These are phyloP conservation scores for Tricholoma sp. DNA, from an alignment of 768 basidiomycete species.

Conservation along the genomic window DNA sequence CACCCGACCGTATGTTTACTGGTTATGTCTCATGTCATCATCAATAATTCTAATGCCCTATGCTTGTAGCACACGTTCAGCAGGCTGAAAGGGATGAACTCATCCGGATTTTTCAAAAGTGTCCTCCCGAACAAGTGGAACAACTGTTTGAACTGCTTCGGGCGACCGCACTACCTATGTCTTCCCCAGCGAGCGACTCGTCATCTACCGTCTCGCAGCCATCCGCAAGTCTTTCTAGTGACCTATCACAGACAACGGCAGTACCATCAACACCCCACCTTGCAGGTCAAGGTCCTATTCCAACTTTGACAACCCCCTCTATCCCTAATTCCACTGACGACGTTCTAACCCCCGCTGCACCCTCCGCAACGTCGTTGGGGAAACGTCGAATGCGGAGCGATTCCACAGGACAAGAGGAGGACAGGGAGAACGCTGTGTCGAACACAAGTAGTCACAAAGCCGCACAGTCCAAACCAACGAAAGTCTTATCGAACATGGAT, in stretches of 20 bases:
- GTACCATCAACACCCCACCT: neutral
- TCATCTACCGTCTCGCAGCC: neutral
- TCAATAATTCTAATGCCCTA: neutral
- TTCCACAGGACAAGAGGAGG: neutral
- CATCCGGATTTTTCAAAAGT: neutral
- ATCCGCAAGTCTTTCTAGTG: neutral
- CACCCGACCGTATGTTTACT: neutral
- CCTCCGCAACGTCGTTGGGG: neutral
- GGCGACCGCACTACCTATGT: too few species aligned
- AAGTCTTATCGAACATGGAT: neutral
- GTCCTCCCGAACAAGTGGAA: neutral
- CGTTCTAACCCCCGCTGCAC: neutral
- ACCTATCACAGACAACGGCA: neutral
- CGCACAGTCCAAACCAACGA: neutral
- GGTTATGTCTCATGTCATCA: neutral
- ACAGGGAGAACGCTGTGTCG: neutral
- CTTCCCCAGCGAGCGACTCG: neutral
- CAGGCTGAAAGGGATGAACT: too few species aligned
- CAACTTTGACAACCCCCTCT: neutral
- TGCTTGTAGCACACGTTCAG: neutral
- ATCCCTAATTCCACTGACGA: neutral
- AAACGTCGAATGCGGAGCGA: neutral
- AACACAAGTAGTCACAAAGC: neutral
- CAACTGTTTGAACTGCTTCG: neutral
- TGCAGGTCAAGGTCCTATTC: neutral